These are phyloP conservation scores for Pythium chondricola DNA, from an alignment of 352 stramenopile genomes.

Conservation along the genomic window DNA sequence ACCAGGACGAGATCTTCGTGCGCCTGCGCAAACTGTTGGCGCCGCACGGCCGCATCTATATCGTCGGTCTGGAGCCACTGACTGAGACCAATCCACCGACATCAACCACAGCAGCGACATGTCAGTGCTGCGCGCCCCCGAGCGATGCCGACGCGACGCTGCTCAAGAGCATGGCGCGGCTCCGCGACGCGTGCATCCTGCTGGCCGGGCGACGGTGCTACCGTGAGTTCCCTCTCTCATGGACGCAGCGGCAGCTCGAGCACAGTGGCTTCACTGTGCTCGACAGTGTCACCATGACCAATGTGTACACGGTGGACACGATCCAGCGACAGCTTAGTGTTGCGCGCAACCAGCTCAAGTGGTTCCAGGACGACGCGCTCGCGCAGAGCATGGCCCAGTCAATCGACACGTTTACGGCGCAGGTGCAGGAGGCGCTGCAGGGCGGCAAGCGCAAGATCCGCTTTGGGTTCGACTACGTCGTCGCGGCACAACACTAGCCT, in stretches of 20 bases:
- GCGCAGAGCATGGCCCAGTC: conserved; percentile 17
- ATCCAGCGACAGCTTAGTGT: conserved; percentile 83
- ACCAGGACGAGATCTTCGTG: conserved; percentile 77
- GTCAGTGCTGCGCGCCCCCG: conserved; percentile 15
- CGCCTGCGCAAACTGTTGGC: conserved; percentile 46
- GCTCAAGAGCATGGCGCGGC: conserved; percentile 32
- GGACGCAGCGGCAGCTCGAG: conserved; percentile 51
- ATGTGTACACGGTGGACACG: conserved; percentile 62
- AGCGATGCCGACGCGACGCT: conserved; percentile 22
- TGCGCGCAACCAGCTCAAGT: conserved; percentile 57
- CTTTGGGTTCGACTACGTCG: conserved; percentile 83
- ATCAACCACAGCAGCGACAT: not conserved
- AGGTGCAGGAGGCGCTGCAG: conserved; percentile 18
- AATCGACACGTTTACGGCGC: conserved; percentile 30
- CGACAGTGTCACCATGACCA: conserved; percentile 52
- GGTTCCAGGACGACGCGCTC: conserved; percentile 40
- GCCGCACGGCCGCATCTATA: conserved; percentile 60
- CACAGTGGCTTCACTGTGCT: conserved; percentile 32
- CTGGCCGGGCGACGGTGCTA: conserved; percentile 67
- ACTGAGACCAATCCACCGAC: conserved; percentile 21
- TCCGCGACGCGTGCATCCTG: conserved; percentile 75
- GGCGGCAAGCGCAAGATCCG: conserved; percentile 18
- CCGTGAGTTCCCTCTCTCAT: conserved; percentile 74
- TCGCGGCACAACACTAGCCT: conserved; percentile 28
- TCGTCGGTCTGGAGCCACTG: conserved; percentile 69